Evolutionary conservation across 768 basidiomycete species (phyloP).

Genomic region (Trichaptum fuscoviolaceum): DNA sequence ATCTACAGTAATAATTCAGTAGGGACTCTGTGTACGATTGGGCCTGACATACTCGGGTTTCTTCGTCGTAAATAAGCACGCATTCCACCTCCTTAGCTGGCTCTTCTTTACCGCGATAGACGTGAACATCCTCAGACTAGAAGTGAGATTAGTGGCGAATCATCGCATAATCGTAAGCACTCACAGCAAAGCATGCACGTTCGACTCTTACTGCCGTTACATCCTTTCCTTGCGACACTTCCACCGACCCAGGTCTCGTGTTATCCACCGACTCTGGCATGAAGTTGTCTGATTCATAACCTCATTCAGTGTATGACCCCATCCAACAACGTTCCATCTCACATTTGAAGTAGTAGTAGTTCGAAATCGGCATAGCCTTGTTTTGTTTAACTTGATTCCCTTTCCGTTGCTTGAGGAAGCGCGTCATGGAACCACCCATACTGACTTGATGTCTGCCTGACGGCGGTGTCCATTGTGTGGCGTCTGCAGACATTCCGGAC

Average conservation of each 20-base stretch:
- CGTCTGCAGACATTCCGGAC: neutral
- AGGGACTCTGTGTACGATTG: slow-evolving; percentile 5
- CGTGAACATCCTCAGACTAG: slow-evolving; percentile 47
- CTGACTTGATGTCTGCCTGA: slow-evolving; percentile 54
- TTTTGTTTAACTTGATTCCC: slow-evolving; percentile 37
- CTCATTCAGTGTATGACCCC: neutral
- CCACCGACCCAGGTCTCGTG: slow-evolving; percentile 58
- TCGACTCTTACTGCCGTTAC: slow-evolving; percentile 53
- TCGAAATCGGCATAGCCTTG: slow-evolving; percentile 53
- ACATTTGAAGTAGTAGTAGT: slow-evolving; percentile 76
- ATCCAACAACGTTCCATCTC: slow-evolving; percentile 19
- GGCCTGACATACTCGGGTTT: slow-evolving; percentile 47
- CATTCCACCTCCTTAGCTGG: slow-evolving; percentile 68
- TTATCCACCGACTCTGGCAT: slow-evolving; percentile 68
- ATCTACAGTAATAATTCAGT: slow-evolving; percentile 36
- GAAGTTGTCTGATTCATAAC: slow-evolving; percentile 54
- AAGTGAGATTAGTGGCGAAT: slow-evolving; percentile 3
- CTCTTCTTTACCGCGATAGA: slow-evolving; percentile 54
- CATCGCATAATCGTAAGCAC: slow-evolving; percentile 13
- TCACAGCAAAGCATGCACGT: slow-evolving; percentile 61
- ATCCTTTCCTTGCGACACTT: slow-evolving; percentile 51
- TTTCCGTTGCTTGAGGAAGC: slow-evolving; percentile 65
- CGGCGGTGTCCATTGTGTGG: slow-evolving; percentile 45
- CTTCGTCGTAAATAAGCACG: slow-evolving; percentile 76
- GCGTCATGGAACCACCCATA: slow-evolving; percentile 58